These are phyloP conservation scores for Citrus medica DNA, from an alignment of 345 rosid species.

Conservation along the genomic window DNA sequence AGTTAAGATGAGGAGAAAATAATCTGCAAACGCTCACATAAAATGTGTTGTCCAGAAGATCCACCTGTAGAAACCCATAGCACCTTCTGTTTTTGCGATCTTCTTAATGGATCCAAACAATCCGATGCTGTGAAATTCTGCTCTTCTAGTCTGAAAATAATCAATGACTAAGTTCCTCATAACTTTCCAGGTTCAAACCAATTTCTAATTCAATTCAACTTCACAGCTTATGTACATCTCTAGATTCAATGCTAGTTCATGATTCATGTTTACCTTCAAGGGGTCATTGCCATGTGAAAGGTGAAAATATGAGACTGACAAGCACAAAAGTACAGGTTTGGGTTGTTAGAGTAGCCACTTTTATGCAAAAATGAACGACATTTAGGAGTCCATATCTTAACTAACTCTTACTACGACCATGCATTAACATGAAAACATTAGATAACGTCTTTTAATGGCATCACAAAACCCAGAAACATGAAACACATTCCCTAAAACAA, in stretches of 20 bases:
- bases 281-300: neutral
- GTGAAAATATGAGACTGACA: neutral
- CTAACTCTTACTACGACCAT: neutral
- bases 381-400: neutral
- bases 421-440: neutral
- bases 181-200: neutral
- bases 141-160: constrained; percentile 72
- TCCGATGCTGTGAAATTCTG: constrained; percentile 70
- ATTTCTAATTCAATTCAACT: neutral
- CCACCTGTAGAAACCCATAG: constrained; percentile 87
- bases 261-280: neutral
- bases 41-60: constrained; percentile 14
- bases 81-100: constrained; percentile 78
- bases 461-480: neutral
- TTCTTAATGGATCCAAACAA: constrained; percentile 65
- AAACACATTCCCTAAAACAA: neutral
- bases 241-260: neutral
- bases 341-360: neutral
- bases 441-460: neutral
- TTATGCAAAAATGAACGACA: neutral
- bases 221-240: neutral
- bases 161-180: constrained; percentile 16
- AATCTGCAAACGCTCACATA: neutral
- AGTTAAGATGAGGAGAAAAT: neutral
- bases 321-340: neutral